Conservation (phyloP, 2,329 filamentous ascomycete genomes). For the Emmonsia crescens region DNA sequence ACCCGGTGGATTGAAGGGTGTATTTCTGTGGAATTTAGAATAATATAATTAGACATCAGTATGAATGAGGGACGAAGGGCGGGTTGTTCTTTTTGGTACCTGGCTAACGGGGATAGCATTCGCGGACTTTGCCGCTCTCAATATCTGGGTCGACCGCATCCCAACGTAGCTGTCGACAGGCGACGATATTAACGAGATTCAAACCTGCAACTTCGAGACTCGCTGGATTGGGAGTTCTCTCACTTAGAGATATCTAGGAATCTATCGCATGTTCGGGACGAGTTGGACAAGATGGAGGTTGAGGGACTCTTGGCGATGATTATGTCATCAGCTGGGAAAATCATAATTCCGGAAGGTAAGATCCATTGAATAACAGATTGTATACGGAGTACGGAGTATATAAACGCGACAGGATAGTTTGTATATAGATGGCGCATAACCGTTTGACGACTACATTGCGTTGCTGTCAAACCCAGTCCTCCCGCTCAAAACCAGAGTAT, state of each 20-base stretch:
- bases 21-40: constrained; percentile 62
- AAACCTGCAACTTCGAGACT: background rate
- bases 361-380: no score
- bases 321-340: background rate
- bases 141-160: constrained; percentile 18
- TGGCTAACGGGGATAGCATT: constrained; percentile 28
- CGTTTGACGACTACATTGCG: no score
- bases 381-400: no score
- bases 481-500: no score
- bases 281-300: background rate
- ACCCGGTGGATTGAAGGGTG: constrained; percentile 75
- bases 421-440: no score
- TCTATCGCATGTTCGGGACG: background rate
- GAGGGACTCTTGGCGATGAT: background rate
- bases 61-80: background rate
- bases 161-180: constrained; percentile 9
- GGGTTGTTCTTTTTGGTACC: constrained; percentile 17
- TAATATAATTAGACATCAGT: background rate
- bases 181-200: background rate
- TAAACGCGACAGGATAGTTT: no score
- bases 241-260: background rate
- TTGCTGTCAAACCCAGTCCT: no score
- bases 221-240: background rate
- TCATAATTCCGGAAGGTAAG: background rate
- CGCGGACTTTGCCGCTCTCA: constrained; percentile 31